Percentiles rank a stretch among this genome's conserved stretches.
Conservation (phyloP, 2,329 filamentous ascomycete genomes). For the Purpureocillium lavendulum region DNA sequence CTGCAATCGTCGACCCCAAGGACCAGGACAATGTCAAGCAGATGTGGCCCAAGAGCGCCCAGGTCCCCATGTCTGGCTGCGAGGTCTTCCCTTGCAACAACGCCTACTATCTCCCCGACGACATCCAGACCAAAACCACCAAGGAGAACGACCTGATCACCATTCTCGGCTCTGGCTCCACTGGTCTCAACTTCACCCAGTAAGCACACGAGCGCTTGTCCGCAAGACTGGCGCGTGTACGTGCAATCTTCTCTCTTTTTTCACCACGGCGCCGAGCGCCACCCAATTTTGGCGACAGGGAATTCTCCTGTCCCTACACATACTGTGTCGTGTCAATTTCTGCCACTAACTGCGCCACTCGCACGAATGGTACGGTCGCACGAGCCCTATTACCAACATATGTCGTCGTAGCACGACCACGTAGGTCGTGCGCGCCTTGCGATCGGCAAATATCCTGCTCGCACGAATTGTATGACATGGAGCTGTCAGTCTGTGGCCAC, state of each 20-base stretch:
- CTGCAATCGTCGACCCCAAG: slow-evolving; percentile 44
- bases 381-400: too few relatives aligned
- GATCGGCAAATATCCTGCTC: too few relatives aligned
- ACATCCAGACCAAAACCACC: slow-evolving; percentile 47
- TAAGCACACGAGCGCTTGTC: too few relatives aligned
- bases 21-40: slow-evolving; percentile 45
- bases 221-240: too few relatives aligned
- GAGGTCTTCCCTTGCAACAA: slow-evolving; percentile 42
- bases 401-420: too few relatives aligned
- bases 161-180: slow-evolving; percentile 33
- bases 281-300: slow-evolving; percentile 1
- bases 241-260: not conserved
- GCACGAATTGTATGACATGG: too few relatives aligned
- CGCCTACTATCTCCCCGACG: slow-evolving; percentile 44
- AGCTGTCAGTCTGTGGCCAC: too few relatives aligned
- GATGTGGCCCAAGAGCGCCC: slow-evolving; percentile 35
- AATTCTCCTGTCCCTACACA: too few relatives aligned
- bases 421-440: too few relatives aligned
- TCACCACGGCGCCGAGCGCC: slow-evolving; percentile 15
- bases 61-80: slow-evolving; percentile 40
- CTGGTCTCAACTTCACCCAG: slow-evolving; percentile 13
- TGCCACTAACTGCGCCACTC: too few relatives aligned
- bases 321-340: too few relatives aligned
- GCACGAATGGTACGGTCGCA: too few relatives aligned
- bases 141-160: slow-evolving; percentile 38